Conservation (phyloP, 1,284 basidiomycete species). For the Ceratobasidium sp. region DNA sequence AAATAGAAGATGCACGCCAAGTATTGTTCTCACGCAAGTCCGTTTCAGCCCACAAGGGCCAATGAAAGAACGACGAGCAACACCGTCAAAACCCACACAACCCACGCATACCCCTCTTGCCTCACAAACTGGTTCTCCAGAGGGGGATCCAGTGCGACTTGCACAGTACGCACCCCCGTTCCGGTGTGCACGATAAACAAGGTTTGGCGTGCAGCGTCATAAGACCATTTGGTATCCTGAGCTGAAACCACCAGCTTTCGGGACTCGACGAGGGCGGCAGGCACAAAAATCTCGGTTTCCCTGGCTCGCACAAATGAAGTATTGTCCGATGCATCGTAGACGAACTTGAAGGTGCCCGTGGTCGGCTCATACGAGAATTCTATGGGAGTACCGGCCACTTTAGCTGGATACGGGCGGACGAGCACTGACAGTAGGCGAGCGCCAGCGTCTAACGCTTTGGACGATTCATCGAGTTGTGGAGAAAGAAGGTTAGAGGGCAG, state of each 20-base stretch:
- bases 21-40: too few species aligned
- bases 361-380: constrained; percentile 77
- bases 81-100: constrained; percentile 19
- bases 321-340: constrained; percentile 63
- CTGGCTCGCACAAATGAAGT: constrained; percentile 60
- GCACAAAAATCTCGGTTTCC: constrained; percentile 85
- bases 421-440: constrained; percentile 80
- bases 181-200: constrained; percentile 66
- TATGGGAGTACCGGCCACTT: constrained; percentile 77
- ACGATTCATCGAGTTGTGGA: constrained; percentile 59
- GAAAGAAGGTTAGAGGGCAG: constrained; percentile 47
- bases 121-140: constrained; percentile 50
- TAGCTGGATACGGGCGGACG: constrained; percentile 82
- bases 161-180: constrained; percentile 61
- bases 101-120: background rate
- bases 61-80: background rate
- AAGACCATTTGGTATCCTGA: constrained; percentile 56
- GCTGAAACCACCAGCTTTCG: constrained; percentile 68
- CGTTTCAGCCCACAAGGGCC: too few species aligned
- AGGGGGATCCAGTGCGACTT: constrained; percentile 66
- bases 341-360: constrained; percentile 68
- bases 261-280: constrained; percentile 67
- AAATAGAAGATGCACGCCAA: too few species aligned
- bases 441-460: constrained; percentile 78
- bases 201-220: constrained; percentile 73